These are phyloP conservation scores for Aspergillus egyptiacus DNA, from an alignment of 495 filamentous ascomycete genomes.

Conservation along the genomic window DNA sequence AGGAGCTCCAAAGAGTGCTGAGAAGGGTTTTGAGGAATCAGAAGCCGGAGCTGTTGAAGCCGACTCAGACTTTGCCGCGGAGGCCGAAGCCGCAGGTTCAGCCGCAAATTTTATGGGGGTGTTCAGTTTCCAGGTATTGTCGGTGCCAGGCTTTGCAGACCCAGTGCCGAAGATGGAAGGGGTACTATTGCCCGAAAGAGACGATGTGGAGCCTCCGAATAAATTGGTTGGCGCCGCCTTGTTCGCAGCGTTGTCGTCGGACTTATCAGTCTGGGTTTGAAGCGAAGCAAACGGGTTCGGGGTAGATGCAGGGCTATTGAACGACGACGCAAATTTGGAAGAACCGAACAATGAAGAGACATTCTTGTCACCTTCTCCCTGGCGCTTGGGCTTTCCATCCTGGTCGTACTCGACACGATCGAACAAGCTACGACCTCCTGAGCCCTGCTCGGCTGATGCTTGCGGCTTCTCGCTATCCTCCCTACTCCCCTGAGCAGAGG, in stretches of 20 bases:
- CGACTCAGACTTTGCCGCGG: conserved; percentile 21
- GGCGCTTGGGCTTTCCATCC: conserved; percentile 45
- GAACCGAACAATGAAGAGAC: conserved; percentile 20
- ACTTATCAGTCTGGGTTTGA: conserved; percentile 16
- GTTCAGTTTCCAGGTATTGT: conserved; percentile 51
- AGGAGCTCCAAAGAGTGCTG: conserved; percentile 38
- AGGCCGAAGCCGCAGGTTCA: conserved; percentile 21
- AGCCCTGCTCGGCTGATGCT: conserved; percentile 26
- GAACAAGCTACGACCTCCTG: conserved; percentile 50
- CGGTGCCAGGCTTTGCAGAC: conserved; percentile 18
- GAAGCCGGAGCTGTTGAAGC: conserved; percentile 28
- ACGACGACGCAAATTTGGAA: conserved; percentile 22
- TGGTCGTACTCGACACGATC: conserved; percentile 47
- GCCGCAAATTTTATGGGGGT: conserved; percentile 10
- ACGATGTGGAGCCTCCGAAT: conserved; percentile 15
- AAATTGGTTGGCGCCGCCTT: conserved; percentile 21
- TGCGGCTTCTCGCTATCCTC: conserved; percentile 24
- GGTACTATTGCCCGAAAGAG: conserved; percentile 15
- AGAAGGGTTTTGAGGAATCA: conserved; percentile 32
- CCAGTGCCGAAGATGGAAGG: conserved; percentile 20
- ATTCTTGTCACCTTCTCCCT: conserved; percentile 23
- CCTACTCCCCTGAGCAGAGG: conserved; percentile 21
- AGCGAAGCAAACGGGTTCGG: conserved; percentile 22
- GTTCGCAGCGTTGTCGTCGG: conserved; percentile 6
- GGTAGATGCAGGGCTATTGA: conserved; percentile 21